Evolutionary conservation across 441 rosid genomes (phyloP).

Genomic region (Brassica balearica): DNA sequence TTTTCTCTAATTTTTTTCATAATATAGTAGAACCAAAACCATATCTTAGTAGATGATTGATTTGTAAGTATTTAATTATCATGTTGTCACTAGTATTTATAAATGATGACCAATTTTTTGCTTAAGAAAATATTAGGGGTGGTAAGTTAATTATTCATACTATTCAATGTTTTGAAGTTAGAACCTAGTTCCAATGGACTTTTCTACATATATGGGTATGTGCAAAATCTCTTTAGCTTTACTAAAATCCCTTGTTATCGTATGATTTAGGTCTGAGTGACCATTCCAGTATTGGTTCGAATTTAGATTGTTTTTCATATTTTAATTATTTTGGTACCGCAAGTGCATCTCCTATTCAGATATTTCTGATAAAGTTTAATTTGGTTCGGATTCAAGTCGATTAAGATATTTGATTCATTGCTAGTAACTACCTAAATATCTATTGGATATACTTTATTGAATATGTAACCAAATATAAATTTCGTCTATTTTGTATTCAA

Average conservation of each 20-base stretch:
- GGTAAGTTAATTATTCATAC: background rate
- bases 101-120: too few species aligned
- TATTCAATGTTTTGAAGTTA: background rate
- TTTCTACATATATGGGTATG: too few species aligned
- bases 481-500: background rate
- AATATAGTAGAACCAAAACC: background rate
- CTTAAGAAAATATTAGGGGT: too few species aligned
- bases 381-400: background rate
- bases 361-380: background rate
- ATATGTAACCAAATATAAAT: background rate
- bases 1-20: background rate
- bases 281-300: background rate
- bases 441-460: background rate
- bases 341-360: background rate
- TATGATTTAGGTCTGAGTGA: background rate
- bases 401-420: background rate
- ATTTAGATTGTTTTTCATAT: background rate
- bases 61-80: background rate
- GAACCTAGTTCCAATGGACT: background rate
- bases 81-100: too few species aligned
- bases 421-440: too few species aligned
- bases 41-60: background rate
- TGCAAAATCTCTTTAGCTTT: too few species aligned
- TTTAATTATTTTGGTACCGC: background rate
- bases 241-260: background rate